Evolutionary conservation across 2,329 filamentous ascomycete species (phyloP), one percentile per base, ranked within the genome.

Genomic region (Alternaria sp.): DNA sequence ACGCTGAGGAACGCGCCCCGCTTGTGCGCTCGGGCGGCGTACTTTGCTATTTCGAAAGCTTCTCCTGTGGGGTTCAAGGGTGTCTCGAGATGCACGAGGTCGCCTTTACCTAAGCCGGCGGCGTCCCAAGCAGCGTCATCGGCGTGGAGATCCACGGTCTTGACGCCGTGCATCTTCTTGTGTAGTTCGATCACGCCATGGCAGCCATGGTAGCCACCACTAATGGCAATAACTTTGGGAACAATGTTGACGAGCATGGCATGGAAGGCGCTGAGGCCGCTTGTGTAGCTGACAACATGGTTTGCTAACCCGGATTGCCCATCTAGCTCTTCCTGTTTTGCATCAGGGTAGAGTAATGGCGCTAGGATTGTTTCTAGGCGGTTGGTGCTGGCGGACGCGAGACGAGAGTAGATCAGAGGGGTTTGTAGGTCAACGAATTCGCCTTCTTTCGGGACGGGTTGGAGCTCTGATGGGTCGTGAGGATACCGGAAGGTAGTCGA

Each of bases 71-170:
- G 96, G 80, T 99, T 99, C 43, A 97, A 85, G 0, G 96, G 96
- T 5, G 95, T 98, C 83, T 99, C 96, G 54, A 98, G 85, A 78
- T 97, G 93, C 55, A 99, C 86, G 4, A 98, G 83, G 78, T 98
- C 96, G 3, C 95, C 95, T 4, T 87, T 82, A 23, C 89, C 85
- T 3, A 98, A 85, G 32, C 89, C 86, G 44, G 88, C 86, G 13
- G 86, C 83, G 9, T 88, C 83, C 74, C 89, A 92, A 72, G 91
- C 87, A 13, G 67, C 62, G 8, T 83, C 79, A 60, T 70, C 65
- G 44, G 83, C 81, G 64, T 82, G 81, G 6, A 98, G 86, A 21
- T 89, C 86, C 3, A 97, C 84, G 68, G 90, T 86, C 76, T 90
- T 81, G 25, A 97, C 87, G 0, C 91, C 91, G 25, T 90, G 93